Base-by-base conservation (phyloP, 371 early-diverging fungal genomes). In the Syncephalis fuscata region DNA sequence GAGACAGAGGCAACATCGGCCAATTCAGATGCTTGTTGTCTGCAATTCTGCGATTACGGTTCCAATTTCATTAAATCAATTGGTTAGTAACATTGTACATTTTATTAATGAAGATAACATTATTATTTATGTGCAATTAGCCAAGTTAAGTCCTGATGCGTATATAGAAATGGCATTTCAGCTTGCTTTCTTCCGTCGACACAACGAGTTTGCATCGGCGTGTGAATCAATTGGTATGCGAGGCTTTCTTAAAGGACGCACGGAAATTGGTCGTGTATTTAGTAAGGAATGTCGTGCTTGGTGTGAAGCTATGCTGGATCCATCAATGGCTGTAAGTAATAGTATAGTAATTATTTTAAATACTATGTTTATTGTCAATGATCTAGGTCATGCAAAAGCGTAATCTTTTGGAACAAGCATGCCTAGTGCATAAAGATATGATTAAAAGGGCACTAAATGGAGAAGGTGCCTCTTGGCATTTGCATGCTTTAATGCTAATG, bases 101-200 rank as follows among this genome's bases (percentile, higher is more conserved):
- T n/a, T n/a, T n/a, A n/a, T n/a, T n/a, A n/a, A n/a, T n/a, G n/a
- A n/a, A n/a, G n/a, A n/a, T n/a, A n/a, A n/a, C n/a, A n/a, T n/a
- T n/a, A n/a, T n/a, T n/a, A n/a, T n/a, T n/a, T n/a, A n/a, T n/a
- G n/a, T n/a, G n/a, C n/a, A n/a, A n/a, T n/a, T n/a, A 62, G 70
- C 58, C 42, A 74, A 78, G 40, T 56, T 78, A 3, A 68, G 82
- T 11, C 89, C 92, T 1, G 92, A 92, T 57, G 89, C 90, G 0
- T 92, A 73, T 61, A 67, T 78, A 32, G 91, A 94, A 64, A 80
- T 94, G 75, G 79, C 75, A 0, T 51, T 92, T 22, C 92, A 92
- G 61, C 59, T 90, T 0, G 74, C 85, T 2, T 89, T 79, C 65
- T 81, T 73, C 60, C 77, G 80, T 44, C 49, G 80, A 9, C 82